Evolutionary conservation across 2,329 filamentous ascomycete species (phyloP).

Genomic region (Dactylellina cionopaga): DNA sequence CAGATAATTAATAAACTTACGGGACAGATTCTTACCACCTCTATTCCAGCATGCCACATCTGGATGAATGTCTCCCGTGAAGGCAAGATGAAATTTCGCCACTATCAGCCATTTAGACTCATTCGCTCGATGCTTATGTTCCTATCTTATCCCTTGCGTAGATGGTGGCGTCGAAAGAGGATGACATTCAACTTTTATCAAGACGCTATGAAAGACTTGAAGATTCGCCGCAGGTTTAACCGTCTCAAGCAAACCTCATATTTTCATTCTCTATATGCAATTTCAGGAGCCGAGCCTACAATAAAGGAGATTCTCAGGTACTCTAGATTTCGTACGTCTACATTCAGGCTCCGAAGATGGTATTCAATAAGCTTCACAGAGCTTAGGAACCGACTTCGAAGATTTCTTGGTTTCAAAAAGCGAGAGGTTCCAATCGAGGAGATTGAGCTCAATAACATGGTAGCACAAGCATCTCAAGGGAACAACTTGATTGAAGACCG

Average conservation of each 20-base stretch:
- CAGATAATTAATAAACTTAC: not conserved
- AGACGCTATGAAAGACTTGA: not conserved
- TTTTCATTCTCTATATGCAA: not conserved
- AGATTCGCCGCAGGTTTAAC: not conserved
- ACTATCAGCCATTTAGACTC: slow-evolving; percentile 21
- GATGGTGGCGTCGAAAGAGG: not conserved
- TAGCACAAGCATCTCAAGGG: not conserved
- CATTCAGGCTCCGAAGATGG: not conserved
- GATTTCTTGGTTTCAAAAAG: not conserved
- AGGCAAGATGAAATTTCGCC: slow-evolving; percentile 12
- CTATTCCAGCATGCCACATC: slow-evolving; percentile 21
- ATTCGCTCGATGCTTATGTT: not conserved
- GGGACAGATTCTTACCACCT: slow-evolving; percentile 34
- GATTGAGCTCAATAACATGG: not conserved
- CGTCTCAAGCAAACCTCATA: not conserved
- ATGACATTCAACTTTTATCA: not conserved
- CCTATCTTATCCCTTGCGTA: not conserved
- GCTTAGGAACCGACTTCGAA: not conserved
- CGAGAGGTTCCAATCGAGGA: not conserved
- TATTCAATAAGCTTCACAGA: not conserved
- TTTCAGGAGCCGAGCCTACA: not conserved
- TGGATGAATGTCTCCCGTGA: slow-evolving; percentile 28
- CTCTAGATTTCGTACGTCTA: not conserved
- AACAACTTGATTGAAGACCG: not conserved
- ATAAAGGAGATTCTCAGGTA: not conserved